phyloP scores from a whole-genome alignment of 2,329 filamentous ascomycete genomes.

The Colletotrichum kahawae region DNA sequence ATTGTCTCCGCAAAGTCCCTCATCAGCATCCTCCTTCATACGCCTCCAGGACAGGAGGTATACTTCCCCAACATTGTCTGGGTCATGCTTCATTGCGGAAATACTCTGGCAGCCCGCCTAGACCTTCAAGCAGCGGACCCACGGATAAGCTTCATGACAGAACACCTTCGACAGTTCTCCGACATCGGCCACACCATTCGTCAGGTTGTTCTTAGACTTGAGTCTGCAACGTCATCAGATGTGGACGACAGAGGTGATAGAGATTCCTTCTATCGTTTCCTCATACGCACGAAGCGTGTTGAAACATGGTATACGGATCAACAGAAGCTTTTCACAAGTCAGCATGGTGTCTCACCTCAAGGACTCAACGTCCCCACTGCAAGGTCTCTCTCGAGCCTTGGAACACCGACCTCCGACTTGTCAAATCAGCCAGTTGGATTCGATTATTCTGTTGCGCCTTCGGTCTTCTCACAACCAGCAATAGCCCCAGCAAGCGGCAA shows the following conservation, averaged over 20 bases:
- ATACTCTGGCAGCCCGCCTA: slow-evolving; percentile 32
- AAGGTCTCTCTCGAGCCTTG: background rate
- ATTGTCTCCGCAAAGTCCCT: slow-evolving; percentile 34
- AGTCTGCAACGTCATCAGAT: slow-evolving; percentile 24
- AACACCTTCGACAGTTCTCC: slow-evolving; percentile 32
- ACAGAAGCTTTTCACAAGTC: background rate
- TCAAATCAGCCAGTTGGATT: background rate
- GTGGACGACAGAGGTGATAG: slow-evolving; percentile 17
- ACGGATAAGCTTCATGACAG: slow-evolving; percentile 26
- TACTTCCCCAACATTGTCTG: slow-evolving; percentile 34
- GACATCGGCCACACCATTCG: slow-evolving; percentile 33
- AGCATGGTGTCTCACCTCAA: background rate
- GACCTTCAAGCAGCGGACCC: slow-evolving; percentile 33
- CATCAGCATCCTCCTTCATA: slow-evolving; percentile 29
- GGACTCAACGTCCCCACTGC: background rate
- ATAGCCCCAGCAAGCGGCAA: background rate
- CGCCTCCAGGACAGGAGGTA: slow-evolving; percentile 31
- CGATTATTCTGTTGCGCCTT: background rate
- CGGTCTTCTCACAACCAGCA: background rate
- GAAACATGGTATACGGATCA: slow-evolving; percentile 17
- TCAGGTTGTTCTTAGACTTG: slow-evolving; percentile 32
- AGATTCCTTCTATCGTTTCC: slow-evolving; percentile 30
- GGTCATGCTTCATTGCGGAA: slow-evolving; percentile 35
- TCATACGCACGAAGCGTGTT: slow-evolving; percentile 9
- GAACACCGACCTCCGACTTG: background rate